Conservation (phyloP, 2,329 filamentous ascomycete species). For the Boeremia exigua region DNA sequence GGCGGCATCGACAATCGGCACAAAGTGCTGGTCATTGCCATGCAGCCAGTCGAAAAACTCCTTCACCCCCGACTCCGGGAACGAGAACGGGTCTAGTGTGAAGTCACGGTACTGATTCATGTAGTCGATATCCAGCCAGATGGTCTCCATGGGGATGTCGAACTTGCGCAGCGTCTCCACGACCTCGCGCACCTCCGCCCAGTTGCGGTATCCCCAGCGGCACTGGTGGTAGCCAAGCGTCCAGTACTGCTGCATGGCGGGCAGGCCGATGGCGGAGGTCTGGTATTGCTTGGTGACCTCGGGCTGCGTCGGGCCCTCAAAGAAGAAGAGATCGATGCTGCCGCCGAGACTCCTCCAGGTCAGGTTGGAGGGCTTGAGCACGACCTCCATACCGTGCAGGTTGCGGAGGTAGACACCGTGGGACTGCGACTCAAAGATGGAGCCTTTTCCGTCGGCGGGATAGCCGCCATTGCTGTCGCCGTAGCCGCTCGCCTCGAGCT, state of each 20-base stretch:
- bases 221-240: conserved; percentile 84
- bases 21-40: conserved; percentile 62
- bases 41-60: conserved; percentile 62
- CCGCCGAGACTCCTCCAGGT: conserved; percentile 80
- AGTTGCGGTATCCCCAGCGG: conserved; percentile 80
- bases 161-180: conserved; percentile 61
- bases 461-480: conserved; percentile 6
- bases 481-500: conserved; percentile 47
- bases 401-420: conserved; percentile 82
- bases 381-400: conserved; percentile 75
- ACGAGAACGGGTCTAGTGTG: conserved; percentile 61
- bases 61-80: conserved; percentile 56
- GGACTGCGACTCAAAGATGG: conserved; percentile 69
- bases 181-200: conserved; percentile 67
- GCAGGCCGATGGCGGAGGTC: conserved; percentile 68
- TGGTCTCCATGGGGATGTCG: conserved; percentile 59
- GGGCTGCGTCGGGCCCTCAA: conserved; percentile 71
- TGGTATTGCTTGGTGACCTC: conserved; percentile 76
- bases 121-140: conserved; percentile 56
- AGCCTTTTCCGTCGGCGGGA: conserved; percentile 34
- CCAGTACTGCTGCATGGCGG: conserved; percentile 80
- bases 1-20: conserved; percentile 67
- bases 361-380: conserved; percentile 68
- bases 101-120: conserved; percentile 61
- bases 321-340: conserved; percentile 80